phyloP scores from a whole-genome alignment of 2,329 filamentous ascomycete species.

The Hirsutella rhossiliensis region DNA sequence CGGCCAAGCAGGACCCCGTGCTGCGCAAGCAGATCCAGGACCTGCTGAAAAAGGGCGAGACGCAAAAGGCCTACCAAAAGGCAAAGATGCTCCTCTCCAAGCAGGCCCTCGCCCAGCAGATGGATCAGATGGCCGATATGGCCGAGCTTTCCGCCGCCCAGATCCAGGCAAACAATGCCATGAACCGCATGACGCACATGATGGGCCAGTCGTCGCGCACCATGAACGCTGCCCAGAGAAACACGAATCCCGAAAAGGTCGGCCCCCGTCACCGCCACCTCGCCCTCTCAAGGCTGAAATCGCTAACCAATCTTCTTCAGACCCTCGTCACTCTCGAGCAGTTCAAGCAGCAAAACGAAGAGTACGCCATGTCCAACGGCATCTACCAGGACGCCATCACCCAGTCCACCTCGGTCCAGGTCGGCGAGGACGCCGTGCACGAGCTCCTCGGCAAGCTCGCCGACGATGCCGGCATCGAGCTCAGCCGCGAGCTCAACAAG shows the following conservation, averaged over 20 bases:
- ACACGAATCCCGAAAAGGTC: conserved; percentile 46
- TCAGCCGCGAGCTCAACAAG: conserved; percentile 59
- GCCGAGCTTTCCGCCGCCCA: conserved; percentile 47
- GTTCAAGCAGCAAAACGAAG: conserved; percentile 50
- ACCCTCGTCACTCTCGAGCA: conserved; percentile 49
- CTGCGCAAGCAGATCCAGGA: conserved; percentile 53
- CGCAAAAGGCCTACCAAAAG: conserved; percentile 51
- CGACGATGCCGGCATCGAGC: conserved; percentile 76
- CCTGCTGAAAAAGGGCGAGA: conserved; percentile 50
- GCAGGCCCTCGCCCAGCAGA: conserved; percentile 49
- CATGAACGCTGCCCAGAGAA: conserved; percentile 46
- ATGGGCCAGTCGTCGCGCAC: conserved; percentile 47
- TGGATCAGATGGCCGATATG: conserved; percentile 55
- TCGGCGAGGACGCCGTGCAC: conserved; percentile 77
- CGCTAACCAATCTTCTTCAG: conserved; percentile 11
- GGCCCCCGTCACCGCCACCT: not conserved
- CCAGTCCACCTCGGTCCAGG: conserved; percentile 59
- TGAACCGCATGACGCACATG: conserved; percentile 55
- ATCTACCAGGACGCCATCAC: conserved; percentile 82
- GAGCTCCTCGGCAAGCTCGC: conserved; percentile 74
- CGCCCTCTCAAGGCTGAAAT: not conserved
- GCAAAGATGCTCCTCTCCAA: conserved; percentile 50
- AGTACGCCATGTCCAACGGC: conserved; percentile 52
- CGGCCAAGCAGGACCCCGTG: conserved; percentile 46
- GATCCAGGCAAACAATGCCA: conserved; percentile 52